Percentiles rank a stretch among this genome's conserved stretches.
Conservation (phyloP, 2,329 filamentous ascomycete genomes). For the Alternaria arborescens region DNA sequence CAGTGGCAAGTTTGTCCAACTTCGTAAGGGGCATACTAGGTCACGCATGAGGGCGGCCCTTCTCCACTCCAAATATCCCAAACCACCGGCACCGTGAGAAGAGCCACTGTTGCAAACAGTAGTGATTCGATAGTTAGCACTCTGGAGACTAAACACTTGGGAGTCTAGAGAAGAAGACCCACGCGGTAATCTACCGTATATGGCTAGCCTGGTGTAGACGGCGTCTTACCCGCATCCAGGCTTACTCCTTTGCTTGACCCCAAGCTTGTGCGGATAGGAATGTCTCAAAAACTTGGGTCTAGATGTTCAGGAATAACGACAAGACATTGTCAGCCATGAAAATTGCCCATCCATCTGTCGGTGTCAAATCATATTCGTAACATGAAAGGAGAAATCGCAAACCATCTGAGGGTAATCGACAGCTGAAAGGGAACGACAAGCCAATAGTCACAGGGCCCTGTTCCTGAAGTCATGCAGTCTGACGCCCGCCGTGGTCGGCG, state of each 20-base stretch:
- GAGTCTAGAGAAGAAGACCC: background rate
- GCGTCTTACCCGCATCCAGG: slow-evolving; percentile 1
- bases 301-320: background rate
- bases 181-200: background rate
- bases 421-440: background rate
- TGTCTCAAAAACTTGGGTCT: background rate
- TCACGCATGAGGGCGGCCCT: background rate
- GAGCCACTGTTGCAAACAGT: background rate
- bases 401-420: background rate
- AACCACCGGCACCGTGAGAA: background rate
- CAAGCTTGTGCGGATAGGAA: background rate
- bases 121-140: background rate
- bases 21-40: background rate
- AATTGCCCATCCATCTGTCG: background rate
- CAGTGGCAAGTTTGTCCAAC: background rate
- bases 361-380: background rate
- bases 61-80: background rate
- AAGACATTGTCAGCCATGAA: background rate
- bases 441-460: background rate
- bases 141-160: background rate
- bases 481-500: background rate
- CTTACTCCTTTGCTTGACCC: background rate
- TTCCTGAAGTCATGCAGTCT: background rate
- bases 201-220: slow-evolving; percentile 2
- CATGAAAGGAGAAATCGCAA: background rate